Evolutionary conservation across 352 stramenopile genomes (phyloP), one percentile per base, ranked within the genome.

Genomic region (Blastocystis sp.): DNA sequence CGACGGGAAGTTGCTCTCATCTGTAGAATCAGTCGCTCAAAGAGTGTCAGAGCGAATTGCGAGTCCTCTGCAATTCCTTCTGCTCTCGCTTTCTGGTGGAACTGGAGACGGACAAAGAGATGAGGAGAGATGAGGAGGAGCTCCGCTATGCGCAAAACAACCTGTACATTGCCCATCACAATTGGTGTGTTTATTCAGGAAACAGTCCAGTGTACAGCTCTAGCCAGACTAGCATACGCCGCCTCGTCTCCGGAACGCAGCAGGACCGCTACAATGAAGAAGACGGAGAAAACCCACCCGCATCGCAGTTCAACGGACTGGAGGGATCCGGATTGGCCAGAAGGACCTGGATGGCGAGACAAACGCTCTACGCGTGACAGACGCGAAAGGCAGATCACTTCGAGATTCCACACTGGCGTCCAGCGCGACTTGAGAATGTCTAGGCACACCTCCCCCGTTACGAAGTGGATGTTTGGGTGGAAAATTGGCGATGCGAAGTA

Each of bases 391-490:
- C 40, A 38, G 43, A 38, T 43, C 57, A 84, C 74, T 70, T 84
- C 74, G 74, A 88, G 45, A 88, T 19, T 43, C 78, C 78, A 88
- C 21, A 40, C 38, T 4, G 78, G 78, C 3, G 57, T 76, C 78
- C 78, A 88, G 14, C 10, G 28, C 34, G 19, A 38, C 52, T 88
- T 88, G 10, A 88, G 40, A 60, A 88, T 88, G 61, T 88, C 63
- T 4, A 88, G 62, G 60, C 78, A 88, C 28, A 88, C 68, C 59
- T 74, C 63, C 24, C 78, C 78, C n/a, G 62, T 78, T 38, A 40
- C n/a, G 60, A 40, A 88, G 34, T 88, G 40, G 76, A 88, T 88
- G 60, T 88, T 88, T 9, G 78, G 78, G 34, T 88, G 78, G 38
- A 88, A 88, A 57, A 88, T 78, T 3, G 6, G 45, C 3, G 78